Conservation (phyloP, 1,284 basidiomycete genomes). For the Sporisorium graminicola region DNA sequence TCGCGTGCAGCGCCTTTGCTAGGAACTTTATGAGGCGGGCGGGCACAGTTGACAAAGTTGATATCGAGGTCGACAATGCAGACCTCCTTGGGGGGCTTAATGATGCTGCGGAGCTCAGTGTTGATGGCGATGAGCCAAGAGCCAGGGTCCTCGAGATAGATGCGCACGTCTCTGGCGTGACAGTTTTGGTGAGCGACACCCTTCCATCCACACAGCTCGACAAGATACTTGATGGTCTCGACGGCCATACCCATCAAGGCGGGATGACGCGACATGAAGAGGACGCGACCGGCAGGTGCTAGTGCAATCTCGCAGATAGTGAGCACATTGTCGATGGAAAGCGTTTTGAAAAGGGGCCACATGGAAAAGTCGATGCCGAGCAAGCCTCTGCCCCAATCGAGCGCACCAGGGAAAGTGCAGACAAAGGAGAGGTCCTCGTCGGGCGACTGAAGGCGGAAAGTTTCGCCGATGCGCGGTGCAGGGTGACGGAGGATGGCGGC, state of each 20-base stretch:
- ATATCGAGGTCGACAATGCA: slow-evolving; percentile 93
- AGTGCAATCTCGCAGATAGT: slow-evolving; percentile 94
- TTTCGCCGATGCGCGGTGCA: slow-evolving; percentile 64
- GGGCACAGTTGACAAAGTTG: slow-evolving; percentile 85
- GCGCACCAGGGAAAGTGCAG: slow-evolving; percentile 70
- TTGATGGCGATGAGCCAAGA: slow-evolving; percentile 93
- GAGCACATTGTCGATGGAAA: slow-evolving; percentile 93
- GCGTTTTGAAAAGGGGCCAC: slow-evolving; percentile 95
- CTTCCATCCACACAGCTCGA: slow-evolving; percentile 93
- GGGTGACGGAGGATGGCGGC: slow-evolving; percentile 67
- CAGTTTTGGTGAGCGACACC: slow-evolving; percentile 75
- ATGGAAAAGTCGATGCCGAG: slow-evolving; percentile 80
- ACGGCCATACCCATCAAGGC: slow-evolving; percentile 91
- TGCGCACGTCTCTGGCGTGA: slow-evolving; percentile 88
- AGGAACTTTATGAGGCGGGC: slow-evolving; percentile 83
- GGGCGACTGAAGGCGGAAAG: slow-evolving; percentile 53
- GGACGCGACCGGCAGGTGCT: slow-evolving; percentile 88
- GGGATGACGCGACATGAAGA: slow-evolving; percentile 90
- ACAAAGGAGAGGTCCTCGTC: slow-evolving; percentile 67
- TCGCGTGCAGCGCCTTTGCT: slow-evolving; percentile 86
- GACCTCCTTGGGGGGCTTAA: slow-evolving; percentile 79
- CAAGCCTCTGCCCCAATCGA: slow-evolving; percentile 71
- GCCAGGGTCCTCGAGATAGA: slow-evolving; percentile 78
- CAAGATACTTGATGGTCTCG: slow-evolving; percentile 87
- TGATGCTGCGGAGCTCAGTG: slow-evolving; percentile 84